Evolutionary conservation across 2,329 filamentous ascomycete genomes (phyloP).

Genomic region (Thielaviopsis ethacetica): DNA sequence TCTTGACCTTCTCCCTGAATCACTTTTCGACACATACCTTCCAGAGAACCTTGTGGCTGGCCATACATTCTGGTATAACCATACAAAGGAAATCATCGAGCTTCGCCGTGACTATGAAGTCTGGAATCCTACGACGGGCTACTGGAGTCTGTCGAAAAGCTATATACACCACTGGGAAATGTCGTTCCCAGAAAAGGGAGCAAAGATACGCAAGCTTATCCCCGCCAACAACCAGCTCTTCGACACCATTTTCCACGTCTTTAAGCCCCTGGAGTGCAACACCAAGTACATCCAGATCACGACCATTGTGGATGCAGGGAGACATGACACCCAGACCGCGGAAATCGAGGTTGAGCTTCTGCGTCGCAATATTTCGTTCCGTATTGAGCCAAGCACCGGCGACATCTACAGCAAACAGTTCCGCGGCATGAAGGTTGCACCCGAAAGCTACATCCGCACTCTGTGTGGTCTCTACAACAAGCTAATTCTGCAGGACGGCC

Average conservation of each 20-base stretch:
- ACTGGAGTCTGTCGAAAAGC: slow-evolving; percentile 15
- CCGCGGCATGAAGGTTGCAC: slow-evolving; percentile 31
- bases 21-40: slow-evolving; percentile 16
- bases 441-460: slow-evolving; percentile 27
- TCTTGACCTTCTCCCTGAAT: slow-evolving; percentile 21
- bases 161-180: slow-evolving; percentile 15
- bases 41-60: slow-evolving; percentile 23
- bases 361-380: slow-evolving; percentile 31
- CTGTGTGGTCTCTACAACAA: slow-evolving; percentile 32
- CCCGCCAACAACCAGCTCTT: no score
- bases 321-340: not conserved
- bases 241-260: not conserved
- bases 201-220: not conserved
- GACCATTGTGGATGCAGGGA: no score
- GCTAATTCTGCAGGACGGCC: slow-evolving; percentile 24
- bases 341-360: slow-evolving; percentile 30
- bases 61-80: slow-evolving; percentile 31
- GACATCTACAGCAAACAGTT: slow-evolving; percentile 31
- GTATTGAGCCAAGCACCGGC: slow-evolving; percentile 16
- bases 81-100: slow-evolving; percentile 16
- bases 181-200: not conserved
- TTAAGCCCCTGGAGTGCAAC: slow-evolving; percentile 1
- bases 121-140: slow-evolving; percentile 15
- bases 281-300: slow-evolving; percentile 1
- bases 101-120: slow-evolving; percentile 17